Evolutionary conservation across 352 stramenopile species (phyloP).

Genomic region (Phytophthora sp.): DNA sequence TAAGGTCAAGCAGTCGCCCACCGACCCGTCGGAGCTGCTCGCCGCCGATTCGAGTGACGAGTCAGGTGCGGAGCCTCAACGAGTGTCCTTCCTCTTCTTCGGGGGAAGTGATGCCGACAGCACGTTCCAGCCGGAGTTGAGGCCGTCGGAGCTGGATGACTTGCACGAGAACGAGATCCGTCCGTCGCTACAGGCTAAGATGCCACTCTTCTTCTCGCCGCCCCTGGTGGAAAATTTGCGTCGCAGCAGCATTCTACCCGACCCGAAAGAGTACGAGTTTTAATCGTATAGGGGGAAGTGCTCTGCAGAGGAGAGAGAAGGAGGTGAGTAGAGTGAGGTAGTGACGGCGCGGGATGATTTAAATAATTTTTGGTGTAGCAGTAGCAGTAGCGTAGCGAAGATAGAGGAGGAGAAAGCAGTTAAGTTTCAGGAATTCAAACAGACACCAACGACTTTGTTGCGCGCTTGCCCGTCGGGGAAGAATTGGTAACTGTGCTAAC

Average conservation of each 20-base stretch:
- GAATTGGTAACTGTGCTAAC: too few species aligned
- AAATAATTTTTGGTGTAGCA: conserved; percentile 41
- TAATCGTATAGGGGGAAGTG: conserved; percentile 22
- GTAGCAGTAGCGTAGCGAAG: conserved; percentile 32
- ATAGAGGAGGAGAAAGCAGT: conserved; percentile 20
- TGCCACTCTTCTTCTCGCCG: conserved; percentile 75
- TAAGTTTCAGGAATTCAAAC: conserved; percentile 29
- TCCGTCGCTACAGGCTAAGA: conserved; percentile 57
- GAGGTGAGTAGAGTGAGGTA: neutral
- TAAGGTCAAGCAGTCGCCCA: conserved; percentile 32
- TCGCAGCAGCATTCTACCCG: conserved; percentile 49
- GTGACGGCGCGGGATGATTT: conserved; percentile 28
- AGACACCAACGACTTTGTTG: conserved; percentile 22
- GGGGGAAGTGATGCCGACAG: conserved; percentile 57
- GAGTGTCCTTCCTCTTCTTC: conserved; percentile 66
- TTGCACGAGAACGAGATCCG: conserved; percentile 62
- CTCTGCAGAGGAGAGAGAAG: neutral
- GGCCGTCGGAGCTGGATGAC: conserved; percentile 40
- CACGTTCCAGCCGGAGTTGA: conserved; percentile 54
- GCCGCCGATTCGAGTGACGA: conserved; percentile 41
- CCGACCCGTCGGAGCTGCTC: conserved; percentile 36
- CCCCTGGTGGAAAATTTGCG: conserved; percentile 49
- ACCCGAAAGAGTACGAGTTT: conserved; percentile 67
- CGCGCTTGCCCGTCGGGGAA: too few species aligned
- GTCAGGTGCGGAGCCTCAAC: conserved; percentile 22